Base-by-base conservation (phyloP, 2,329 filamentous ascomycete genomes). In the Plectosphaerella cucumerina region DNA sequence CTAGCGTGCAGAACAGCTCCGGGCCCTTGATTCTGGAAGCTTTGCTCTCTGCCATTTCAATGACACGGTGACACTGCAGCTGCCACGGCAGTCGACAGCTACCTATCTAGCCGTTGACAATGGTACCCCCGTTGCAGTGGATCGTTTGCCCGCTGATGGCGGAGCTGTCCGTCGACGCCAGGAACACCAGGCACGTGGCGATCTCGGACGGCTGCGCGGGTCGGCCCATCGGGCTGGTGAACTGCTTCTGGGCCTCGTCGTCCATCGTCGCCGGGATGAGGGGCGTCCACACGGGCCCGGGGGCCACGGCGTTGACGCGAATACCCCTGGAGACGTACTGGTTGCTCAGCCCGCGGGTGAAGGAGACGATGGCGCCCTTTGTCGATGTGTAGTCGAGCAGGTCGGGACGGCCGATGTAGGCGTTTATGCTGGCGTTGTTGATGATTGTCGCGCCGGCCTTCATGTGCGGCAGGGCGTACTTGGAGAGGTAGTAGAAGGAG, bases 391-490 rank as follows among this genome's bases (percentile, higher is more conserved):
- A 93, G 68, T 94, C 89, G 46, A 94, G 80, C 2, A 93, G 77
- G 60, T 93, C 89, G 0, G 86, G 85, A 2, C 88, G 86, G 37
- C 89, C 89, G 52, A 91, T 81, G 70, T 93, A 94, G 22, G 85
- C 87, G 65, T 93, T 93, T 65, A 94, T 85, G 31, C 87, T 91
- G 43, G 88, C 85, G 64, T 90, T 91, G 73, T 93, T 94, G 77
- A 95, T 90, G 65, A 95, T 90, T 22, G 82, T 84, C 50, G 82
- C 78, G 34, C 90, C 89, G n/a, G 68, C 66, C 62, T 82, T 80
- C 83, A 94, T 87, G 68, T 92, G 86, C 1, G 83, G 84, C 11
- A 94, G 75, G 12, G 78, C 70, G 62, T 92, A 90, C 67, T 94
- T 94, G 53, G 88, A 79, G 34, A 93, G 75, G 71, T 85, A 93